Conservation (phyloP, 2,329 filamentous ascomycete species). For the Mollisia scopiformis region DNA sequence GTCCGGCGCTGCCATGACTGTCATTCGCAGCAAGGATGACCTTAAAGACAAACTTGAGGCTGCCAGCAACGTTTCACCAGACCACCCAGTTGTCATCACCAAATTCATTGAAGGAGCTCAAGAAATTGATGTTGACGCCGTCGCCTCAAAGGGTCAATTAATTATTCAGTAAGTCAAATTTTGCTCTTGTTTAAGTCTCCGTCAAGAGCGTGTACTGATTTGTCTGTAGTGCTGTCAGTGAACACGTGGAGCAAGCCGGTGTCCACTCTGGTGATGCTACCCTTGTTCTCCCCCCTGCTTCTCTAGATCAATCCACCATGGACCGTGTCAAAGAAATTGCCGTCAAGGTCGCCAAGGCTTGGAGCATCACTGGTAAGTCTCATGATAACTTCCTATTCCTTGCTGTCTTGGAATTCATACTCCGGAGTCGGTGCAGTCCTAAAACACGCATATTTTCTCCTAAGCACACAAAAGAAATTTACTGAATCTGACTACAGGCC, state of each 20-base stretch:
- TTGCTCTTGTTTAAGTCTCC: too few species aligned
- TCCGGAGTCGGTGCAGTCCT: too few species aligned
- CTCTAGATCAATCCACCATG: slow-evolving; percentile 77
- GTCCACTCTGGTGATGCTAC: slow-evolving; percentile 98
- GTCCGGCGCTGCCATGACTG: slow-evolving; percentile 97
- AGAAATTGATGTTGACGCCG: slow-evolving; percentile 96
- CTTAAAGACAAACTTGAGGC: slow-evolving; percentile 94
- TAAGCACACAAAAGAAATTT: too few species aligned
- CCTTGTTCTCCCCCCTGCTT: slow-evolving; percentile 84
- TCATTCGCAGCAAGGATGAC: slow-evolving; percentile 85
- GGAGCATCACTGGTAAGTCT: slow-evolving; percentile 92
- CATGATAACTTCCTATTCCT: too few species aligned
- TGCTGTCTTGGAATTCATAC: too few species aligned
- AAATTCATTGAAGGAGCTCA: slow-evolving; percentile 97
- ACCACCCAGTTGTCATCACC: slow-evolving; percentile 97
- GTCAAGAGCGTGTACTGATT: too few species aligned
- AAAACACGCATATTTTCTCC: too few species aligned
- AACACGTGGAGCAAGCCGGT: slow-evolving; percentile 96
- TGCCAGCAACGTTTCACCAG: slow-evolving; percentile 86
- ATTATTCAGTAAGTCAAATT: too few species aligned
- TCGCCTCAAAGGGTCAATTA: slow-evolving; percentile 83
- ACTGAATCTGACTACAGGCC: slow-evolving; percentile 52
- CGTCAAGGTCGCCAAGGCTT: slow-evolving; percentile 93
- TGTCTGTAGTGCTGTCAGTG: slow-evolving; percentile 87
- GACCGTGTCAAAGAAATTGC: slow-evolving; percentile 93